Percentiles rank a stretch among this genome's conserved stretches.
phyloP scores from a whole-genome alignment of 2,329 filamentous ascomycete species.

The Xylariaceae sp. region DNA sequence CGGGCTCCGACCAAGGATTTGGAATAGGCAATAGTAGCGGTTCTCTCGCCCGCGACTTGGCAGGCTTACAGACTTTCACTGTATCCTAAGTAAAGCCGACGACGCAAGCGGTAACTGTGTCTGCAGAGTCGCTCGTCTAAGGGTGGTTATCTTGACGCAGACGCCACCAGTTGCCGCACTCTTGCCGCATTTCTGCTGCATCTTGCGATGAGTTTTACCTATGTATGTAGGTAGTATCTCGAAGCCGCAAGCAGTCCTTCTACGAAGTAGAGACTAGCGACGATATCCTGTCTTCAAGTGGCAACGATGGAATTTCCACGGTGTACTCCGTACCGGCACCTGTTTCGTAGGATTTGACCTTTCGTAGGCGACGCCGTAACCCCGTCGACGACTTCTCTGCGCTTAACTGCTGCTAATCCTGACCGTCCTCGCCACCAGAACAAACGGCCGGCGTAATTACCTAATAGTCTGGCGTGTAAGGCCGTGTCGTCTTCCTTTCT shows the following conservation, averaged over 20 bases:
- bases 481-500: slow-evolving; percentile 13
- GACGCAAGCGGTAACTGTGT: neutral
- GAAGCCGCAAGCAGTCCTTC: neutral
- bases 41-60: neutral
- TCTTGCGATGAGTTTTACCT: neutral
- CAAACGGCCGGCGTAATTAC: neutral
- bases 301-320: too few relatives aligned
- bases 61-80: neutral
- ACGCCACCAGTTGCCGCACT: neutral
- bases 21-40: neutral
- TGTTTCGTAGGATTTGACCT: too few relatives aligned
- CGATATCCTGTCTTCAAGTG: too few relatives aligned
- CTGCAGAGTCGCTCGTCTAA: neutral
- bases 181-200: neutral
- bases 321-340: too few relatives aligned
- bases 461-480: slow-evolving; percentile 15
- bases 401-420: too few relatives aligned
- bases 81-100: neutral
- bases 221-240: neutral
- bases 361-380: too few relatives aligned
- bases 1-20: neutral
- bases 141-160: neutral
- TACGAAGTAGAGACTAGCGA: too few relatives aligned
- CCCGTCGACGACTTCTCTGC: too few relatives aligned
- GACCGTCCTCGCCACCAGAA: neutral